Conservation (phyloP, 306 rosid genomes). For the Myrica gale region DNA sequence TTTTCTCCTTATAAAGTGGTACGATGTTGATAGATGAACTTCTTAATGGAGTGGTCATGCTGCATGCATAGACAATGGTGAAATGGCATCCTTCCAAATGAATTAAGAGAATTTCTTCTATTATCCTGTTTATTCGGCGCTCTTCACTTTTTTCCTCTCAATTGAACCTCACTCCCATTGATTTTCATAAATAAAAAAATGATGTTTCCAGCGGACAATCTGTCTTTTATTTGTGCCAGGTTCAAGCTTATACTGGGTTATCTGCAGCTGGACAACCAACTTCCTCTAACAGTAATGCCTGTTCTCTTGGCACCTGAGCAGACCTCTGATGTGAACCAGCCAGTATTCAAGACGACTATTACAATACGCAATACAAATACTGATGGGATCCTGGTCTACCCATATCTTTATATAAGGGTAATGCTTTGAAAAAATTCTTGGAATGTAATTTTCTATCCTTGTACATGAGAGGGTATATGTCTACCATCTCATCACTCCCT, state of each 20-base stretch:
- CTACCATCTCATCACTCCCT: conserved; percentile 26
- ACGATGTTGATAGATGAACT: no score
- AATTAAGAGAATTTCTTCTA: neutral
- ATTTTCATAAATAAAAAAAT: neutral
- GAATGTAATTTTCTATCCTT: neutral
- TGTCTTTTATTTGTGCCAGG: conserved; percentile 46
- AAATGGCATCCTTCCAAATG: neutral
- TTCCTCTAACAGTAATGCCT: conserved; percentile 90
- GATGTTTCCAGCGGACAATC: neutral
- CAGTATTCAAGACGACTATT: conserved; percentile 84
- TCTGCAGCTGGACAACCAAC: conserved; percentile 95
- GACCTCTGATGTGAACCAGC: conserved; percentile 62
- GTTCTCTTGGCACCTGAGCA: conserved; percentile 93
- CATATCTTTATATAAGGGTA: conserved; percentile 85
- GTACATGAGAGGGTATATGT: neutral
- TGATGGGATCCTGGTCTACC: conserved; percentile 85
- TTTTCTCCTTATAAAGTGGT: no score
- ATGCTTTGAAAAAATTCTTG: conserved; percentile 32
- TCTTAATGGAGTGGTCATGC: neutral
- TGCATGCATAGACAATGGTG: neutral
- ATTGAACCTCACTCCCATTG: neutral
- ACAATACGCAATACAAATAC: conserved; percentile 76
- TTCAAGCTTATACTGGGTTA: conserved; percentile 85
- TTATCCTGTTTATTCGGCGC: neutral
- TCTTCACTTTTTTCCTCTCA: neutral